Evolutionary conservation across 345 rosid species (phyloP).

Genomic region (Eucalyptus virginea): DNA sequence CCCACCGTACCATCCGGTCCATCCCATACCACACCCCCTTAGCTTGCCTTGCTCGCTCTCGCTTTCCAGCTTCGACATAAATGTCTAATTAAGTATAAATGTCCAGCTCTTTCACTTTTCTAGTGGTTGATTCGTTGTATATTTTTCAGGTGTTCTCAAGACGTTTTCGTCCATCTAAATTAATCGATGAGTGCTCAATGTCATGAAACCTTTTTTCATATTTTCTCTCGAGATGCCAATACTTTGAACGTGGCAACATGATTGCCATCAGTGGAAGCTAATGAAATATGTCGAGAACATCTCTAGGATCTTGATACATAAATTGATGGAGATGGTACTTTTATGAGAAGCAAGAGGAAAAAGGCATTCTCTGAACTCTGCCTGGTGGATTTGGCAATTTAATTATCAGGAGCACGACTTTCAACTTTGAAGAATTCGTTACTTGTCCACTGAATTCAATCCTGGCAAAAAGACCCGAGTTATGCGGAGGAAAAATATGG

Average conservation of each 20-base stretch:
- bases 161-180: neutral
- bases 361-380: neutral
- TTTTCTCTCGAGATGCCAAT: neutral
- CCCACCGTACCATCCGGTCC: neutral
- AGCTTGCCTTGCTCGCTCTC: neutral
- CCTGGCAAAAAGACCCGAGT: neutral
- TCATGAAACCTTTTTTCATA: neutral
- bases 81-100: neutral
- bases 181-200: neutral
- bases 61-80: neutral
- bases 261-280: neutral
- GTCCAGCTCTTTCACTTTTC: no score
- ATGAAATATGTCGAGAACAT: neutral
- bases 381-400: neutral
- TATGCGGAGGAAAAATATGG: constrained; percentile 72
- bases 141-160: neutral
- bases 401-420: neutral
- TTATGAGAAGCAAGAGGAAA: neutral
- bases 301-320: neutral
- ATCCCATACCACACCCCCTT: neutral
- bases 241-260: neutral
- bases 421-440: neutral
- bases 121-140: neutral
- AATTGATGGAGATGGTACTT: neutral
- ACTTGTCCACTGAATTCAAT: neutral